phyloP scores from a whole-genome alignment of 768 basidiomycete genomes.

The Naganishia vaughanmartiniae region DNA sequence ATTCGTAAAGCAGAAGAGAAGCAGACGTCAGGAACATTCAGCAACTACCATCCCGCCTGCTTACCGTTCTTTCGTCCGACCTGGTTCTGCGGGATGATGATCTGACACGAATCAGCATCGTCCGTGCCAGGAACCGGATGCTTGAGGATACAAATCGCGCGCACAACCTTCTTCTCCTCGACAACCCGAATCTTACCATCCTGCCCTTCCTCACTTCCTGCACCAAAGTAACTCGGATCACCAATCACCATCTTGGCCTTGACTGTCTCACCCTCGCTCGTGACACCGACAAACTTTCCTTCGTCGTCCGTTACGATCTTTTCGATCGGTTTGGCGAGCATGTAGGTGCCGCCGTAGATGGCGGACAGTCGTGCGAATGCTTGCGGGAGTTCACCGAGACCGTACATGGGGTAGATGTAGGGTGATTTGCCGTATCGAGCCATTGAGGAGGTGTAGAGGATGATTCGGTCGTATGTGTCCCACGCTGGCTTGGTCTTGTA shows the following conservation, averaged over 20 bases:
- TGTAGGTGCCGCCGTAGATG: slow-evolving; percentile 99
- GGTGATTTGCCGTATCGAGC: slow-evolving; percentile 98
- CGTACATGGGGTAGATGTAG: slow-evolving; percentile 98
- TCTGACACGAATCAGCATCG: slow-evolving; percentile 88
- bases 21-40: slow-evolving; percentile 9
- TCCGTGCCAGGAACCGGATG: slow-evolving; percentile 98
- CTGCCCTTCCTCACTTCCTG: slow-evolving; percentile 60
- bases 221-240: slow-evolving; percentile 94
- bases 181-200: slow-evolving; percentile 77
- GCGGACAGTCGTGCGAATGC: slow-evolving; percentile 96
- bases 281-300: slow-evolving; percentile 91
- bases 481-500: slow-evolving; percentile 91
- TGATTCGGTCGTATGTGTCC: slow-evolving; percentile 85
- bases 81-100: slow-evolving; percentile 99
- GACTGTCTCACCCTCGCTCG: slow-evolving; percentile 82
- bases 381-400: slow-evolving; percentile 96
- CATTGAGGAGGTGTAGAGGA: slow-evolving; percentile 97
- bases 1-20: slow-evolving; percentile 23
- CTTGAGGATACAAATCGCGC: slow-evolving; percentile 96
- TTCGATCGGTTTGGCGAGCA: slow-evolving; percentile 94
- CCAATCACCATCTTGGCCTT: slow-evolving; percentile 98
- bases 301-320: slow-evolving; percentile 78
- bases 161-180: slow-evolving; percentile 88
- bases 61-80: slow-evolving; percentile 85
- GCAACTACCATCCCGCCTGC: slow-evolving; percentile 37